Base-by-base conservation (phyloP, 1,284 basidiomycete species). In the Ganoderma lucidum region DNA sequence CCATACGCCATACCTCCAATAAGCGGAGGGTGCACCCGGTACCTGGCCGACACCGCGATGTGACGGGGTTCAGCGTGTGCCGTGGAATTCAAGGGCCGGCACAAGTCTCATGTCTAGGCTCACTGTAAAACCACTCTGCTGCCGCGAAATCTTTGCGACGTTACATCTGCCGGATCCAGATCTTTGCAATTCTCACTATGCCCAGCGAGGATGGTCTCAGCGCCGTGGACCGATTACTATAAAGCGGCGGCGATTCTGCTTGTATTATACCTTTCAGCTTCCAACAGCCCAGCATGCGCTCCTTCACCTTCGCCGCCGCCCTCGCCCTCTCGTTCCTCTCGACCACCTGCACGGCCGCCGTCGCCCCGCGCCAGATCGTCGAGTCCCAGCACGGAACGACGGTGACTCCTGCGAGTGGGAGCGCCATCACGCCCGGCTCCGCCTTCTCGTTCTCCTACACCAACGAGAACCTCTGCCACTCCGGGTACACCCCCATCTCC, bases 401-500 rank as follows among this genome's bases (percentile, higher is more conserved):
- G 23, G 62, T 65, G 30, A 44, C 32, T 6, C 75, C 75, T 28
- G 37, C 64, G 17, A 58, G 61, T n/a, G 67, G 70, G 42, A 70
- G 70, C 51, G 56, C 65, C 37, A 72, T 76, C 42, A 65, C 64
- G 0, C 66, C 74, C 1, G 73, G 70, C 3, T 62, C 67, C n/a
- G 60, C 39, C 19, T 73, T 76, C 70, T 59, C 69, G 39, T 76
- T 76, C 66, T 17, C 32, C 8, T 76, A 74, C 72, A 48, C 68
- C 30, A 53, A 69, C 55, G 58, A 17, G 39, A 73, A 75, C 68
- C 58, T 58, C 44, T 76, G 75, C 70, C 64, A 75, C 55, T 71
- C 74, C 35, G 74, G 75, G 32, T 76, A 74, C 66, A 71, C 69
- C 62, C 72, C 70, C 35, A 68, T 76, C 63, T 65, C 70, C 12